These are phyloP conservation scores for Solidago caesia DNA, from an alignment of 129 eudicot species.

Conservation along the genomic window DNA sequence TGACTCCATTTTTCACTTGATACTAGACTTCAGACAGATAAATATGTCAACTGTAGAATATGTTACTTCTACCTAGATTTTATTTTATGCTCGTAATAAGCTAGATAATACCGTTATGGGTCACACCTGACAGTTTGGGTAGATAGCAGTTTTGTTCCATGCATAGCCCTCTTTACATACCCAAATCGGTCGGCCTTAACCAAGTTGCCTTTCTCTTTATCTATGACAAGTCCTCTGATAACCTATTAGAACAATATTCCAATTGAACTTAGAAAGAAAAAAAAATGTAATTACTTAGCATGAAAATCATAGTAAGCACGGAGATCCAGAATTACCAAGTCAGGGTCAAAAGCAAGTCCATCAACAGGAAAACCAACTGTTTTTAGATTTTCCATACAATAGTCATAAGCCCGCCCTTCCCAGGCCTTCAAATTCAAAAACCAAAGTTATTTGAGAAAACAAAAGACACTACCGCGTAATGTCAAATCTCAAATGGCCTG, in stretches of 20 bases:
- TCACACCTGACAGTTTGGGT: constrained; percentile 78
- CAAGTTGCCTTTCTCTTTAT: constrained; percentile 93
- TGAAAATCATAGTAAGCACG: not conserved
- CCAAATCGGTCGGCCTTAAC: constrained; percentile 99
- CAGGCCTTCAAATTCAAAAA: constrained; percentile 67
- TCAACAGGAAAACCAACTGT: constrained; percentile 92
- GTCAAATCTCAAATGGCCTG: constrained; percentile 3
- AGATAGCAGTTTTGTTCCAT: constrained; percentile 91
- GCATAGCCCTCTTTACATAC: constrained; percentile 97
- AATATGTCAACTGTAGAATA: not conserved
- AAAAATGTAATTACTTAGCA: constrained; percentile 11
- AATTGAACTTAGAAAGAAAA: not conserved
- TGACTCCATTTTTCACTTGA: constrained; percentile 14
- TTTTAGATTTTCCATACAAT: constrained; percentile 83
- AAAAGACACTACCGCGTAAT: constrained; percentile 1
- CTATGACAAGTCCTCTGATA: constrained; percentile 94
- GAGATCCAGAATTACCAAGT: constrained; percentile 51
- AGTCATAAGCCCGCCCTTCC: constrained; percentile 98
- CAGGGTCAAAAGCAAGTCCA: constrained; percentile 96
- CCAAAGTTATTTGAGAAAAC: constrained; percentile 6
- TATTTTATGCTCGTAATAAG: not conserved
- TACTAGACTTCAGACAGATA: constrained; percentile 1
- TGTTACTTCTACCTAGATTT: not conserved
- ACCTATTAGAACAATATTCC: constrained; percentile 48
- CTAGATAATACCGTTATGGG: not conserved